Evolutionary conservation across 768 basidiomycete genomes (phyloP).

Genomic region (Tylopilus sp.): DNA sequence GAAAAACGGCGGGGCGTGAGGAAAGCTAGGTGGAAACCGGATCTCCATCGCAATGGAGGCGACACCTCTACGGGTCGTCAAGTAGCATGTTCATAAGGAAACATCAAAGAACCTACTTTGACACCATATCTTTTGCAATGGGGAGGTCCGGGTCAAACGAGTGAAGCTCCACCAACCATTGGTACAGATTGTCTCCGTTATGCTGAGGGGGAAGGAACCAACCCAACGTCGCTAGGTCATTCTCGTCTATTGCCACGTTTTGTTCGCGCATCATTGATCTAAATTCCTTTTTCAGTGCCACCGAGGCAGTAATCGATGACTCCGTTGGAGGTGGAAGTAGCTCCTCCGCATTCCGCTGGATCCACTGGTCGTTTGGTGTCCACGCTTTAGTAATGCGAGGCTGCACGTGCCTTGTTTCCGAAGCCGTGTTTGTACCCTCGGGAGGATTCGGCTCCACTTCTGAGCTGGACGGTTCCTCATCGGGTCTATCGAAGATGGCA

Average conservation of each 20-base stretch:
- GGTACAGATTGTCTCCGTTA: slow-evolving; percentile 65
- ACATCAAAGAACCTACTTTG: slow-evolving; percentile 34
- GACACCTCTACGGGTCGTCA: slow-evolving; percentile 39
- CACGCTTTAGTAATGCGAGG: slow-evolving; percentile 35
- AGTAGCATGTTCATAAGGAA: not conserved
- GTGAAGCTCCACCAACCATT: slow-evolving; percentile 73
- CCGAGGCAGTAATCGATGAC: slow-evolving; percentile 50
- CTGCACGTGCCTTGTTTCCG: not conserved
- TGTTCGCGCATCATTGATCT: slow-evolving; percentile 61
- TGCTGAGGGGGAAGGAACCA: slow-evolving; percentile 71
- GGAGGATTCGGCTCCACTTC: not conserved
- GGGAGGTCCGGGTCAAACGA: slow-evolving; percentile 62
- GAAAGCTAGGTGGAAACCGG: slow-evolving; percentile 62
- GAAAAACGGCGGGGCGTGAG: slow-evolving; percentile 72
- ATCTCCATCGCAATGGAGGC: slow-evolving; percentile 73
- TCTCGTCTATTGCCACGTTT: slow-evolving; percentile 41
- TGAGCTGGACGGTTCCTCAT: not conserved
- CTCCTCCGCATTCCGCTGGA: slow-evolving; percentile 39
- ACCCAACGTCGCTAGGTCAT: slow-evolving; percentile 44
- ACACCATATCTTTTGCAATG: slow-evolving; percentile 56
- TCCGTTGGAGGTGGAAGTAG: slow-evolving; percentile 61
- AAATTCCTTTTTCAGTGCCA: slow-evolving; percentile 60
- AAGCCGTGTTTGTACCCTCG: not conserved
- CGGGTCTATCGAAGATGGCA: slow-evolving; percentile 36
- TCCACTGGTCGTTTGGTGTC: slow-evolving; percentile 53